Conservation (phyloP, 306 rosid genomes). For the Trifolium fragiferum region DNA sequence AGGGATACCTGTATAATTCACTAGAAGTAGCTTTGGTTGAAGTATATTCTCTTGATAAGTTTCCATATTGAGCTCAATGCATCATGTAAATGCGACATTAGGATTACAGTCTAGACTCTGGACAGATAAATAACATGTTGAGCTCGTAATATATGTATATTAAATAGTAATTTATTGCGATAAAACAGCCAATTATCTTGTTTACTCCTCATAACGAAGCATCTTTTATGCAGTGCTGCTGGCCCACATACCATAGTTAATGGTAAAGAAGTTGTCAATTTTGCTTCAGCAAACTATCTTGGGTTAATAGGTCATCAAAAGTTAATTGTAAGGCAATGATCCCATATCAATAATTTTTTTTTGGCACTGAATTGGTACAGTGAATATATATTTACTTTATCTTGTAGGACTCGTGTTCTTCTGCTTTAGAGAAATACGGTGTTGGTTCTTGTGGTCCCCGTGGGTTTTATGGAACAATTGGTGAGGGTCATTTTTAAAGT, state of each 20-base stretch:
- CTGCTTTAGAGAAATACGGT: slow-evolving; percentile 96
- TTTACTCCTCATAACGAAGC: slow-evolving; percentile 36
- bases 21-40: slow-evolving; percentile 12
- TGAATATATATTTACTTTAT: slow-evolving; percentile 40
- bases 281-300: slow-evolving; percentile 96
- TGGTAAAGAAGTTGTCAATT: slow-evolving; percentile 94
- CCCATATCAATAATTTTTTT: slow-evolving; percentile 25
- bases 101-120: not conserved
- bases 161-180: slow-evolving; percentile 30
- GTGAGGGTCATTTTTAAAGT: slow-evolving; percentile 53
- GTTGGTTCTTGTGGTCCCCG: slow-evolving; percentile 99
- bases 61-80: slow-evolving; percentile 16
- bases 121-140: slow-evolving; percentile 11
- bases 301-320: slow-evolving; percentile 86
- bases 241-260: slow-evolving; percentile 79
- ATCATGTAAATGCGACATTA: slow-evolving; percentile 26
- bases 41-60: slow-evolving; percentile 4
- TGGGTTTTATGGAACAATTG: slow-evolving; percentile 96
- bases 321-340: slow-evolving; percentile 70
- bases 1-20: slow-evolving; percentile 6
- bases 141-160: not conserved
- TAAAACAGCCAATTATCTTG: slow-evolving; percentile 6
- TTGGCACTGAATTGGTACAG: slow-evolving; percentile 13
- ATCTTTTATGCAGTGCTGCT: slow-evolving; percentile 83
- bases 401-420: slow-evolving; percentile 84